Percentiles rank a stretch among this genome's conserved stretches.
These are phyloP conservation scores for Pichia sp. DNA, from an alignment of 1,139 yeast species.

Conservation along the genomic window DNA sequence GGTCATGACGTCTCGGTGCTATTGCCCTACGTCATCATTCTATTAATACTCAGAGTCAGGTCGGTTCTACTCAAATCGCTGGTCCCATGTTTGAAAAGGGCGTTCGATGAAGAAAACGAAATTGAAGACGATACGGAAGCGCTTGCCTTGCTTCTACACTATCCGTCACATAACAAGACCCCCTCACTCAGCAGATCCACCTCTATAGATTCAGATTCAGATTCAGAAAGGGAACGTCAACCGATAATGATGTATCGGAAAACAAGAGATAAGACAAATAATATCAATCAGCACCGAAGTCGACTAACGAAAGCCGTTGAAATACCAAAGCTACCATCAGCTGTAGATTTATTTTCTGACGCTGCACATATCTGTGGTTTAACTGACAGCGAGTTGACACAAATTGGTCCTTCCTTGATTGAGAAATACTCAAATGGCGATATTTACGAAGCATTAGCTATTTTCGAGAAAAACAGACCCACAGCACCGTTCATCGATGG, in stretches of 20 bases:
- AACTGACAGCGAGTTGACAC: slow-evolving; percentile 14
- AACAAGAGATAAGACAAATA: neutral
- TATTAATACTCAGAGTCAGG: slow-evolving; percentile 50
- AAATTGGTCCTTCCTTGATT: slow-evolving; percentile 16
- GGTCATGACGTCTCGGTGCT: slow-evolving; percentile 36
- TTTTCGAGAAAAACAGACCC: slow-evolving; percentile 4
- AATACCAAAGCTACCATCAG: slow-evolving; percentile 15
- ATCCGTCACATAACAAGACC: slow-evolving; percentile 37
- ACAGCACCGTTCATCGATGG: slow-evolving; percentile 19
- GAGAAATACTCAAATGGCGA: slow-evolving; percentile 17
- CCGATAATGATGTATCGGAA: slow-evolving; percentile 11
- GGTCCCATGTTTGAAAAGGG: slow-evolving; percentile 6
- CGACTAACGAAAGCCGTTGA: neutral
- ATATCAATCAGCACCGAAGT: neutral
- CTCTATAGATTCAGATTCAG: slow-evolving; percentile 4
- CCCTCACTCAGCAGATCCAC: neutral
- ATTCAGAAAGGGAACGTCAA: slow-evolving; percentile 1
- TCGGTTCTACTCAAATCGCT: slow-evolving; percentile 15
- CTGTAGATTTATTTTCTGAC: slow-evolving; percentile 15
- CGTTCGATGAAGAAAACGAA: neutral
- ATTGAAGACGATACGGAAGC: slow-evolving; percentile 56
- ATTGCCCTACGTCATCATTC: slow-evolving; percentile 48
- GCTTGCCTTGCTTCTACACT: slow-evolving; percentile 54
- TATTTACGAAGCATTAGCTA: slow-evolving; percentile 7
- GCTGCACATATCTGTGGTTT: slow-evolving; percentile 18